Base-by-base conservation (phyloP, 106 monocot species). In the Acorus gramineus region DNA sequence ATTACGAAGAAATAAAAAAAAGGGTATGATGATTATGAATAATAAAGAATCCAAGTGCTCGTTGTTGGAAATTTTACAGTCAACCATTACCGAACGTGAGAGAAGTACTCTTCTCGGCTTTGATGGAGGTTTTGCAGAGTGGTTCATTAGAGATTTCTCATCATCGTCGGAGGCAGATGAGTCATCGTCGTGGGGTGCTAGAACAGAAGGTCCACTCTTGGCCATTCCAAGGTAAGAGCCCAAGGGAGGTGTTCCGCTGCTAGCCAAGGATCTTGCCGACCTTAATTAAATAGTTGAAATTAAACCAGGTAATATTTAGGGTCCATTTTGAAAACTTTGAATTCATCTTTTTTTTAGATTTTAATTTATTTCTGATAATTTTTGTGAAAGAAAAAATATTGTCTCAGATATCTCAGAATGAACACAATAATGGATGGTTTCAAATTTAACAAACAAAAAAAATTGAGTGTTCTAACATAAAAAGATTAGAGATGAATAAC, bases 201-300 rank as follows among this genome's bases (percentile, higher is more conserved):
- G 11, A 50, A 48, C 49, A 5, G 51, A 44, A 12, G 63, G 63
- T 11, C 46, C 63, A 46, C 65, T 65, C 65, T 52, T 11, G 4
- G 67, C 45, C 2, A 28, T 28, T 1, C 59, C 49, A 4, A 84
- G 68, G 67, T 84, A 84, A 5, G 61, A 66, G 0, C 55, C 50
- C 3, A 59, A 66, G 1, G 89, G 78, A 4, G 79, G 73, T 7
- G 81, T 79, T 2, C 68, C 77, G 50, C 89, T 89, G 58, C 66
- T 89, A 3, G 84, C 81, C 70, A 89, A 55, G 4, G 81, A 89
- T 62, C 84, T 76, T 5, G 89, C 89, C 2, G 89, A 89, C 81
- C 89, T 89, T 11, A 12, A 55, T 6, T 10, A 42, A 13, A 5
- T 8, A 55, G 56, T 28, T 28, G 28, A 28, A 28, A 28, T 28